Percentiles rank a stretch among this genome's conserved stretches.
phyloP scores from a whole-genome alignment of 352 stramenopile genomes.

The Globisporangium polare region DNA sequence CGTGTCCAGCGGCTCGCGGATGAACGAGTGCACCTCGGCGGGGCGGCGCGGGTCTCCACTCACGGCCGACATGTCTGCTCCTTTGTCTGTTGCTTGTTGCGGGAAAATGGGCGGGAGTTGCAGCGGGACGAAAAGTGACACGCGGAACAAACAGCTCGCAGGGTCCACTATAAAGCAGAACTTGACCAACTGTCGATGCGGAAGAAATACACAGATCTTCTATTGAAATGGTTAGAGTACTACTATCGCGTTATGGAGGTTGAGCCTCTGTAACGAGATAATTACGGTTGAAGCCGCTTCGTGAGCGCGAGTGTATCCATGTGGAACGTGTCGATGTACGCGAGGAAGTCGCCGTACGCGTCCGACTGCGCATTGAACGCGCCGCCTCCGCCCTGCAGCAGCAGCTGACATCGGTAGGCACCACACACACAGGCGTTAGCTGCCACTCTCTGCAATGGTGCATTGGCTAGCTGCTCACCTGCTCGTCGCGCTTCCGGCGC shows the following conservation, averaged over 20 bases:
- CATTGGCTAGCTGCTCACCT: slow-evolving; percentile 8
- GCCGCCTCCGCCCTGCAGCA: slow-evolving; percentile 9
- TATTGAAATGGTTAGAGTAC: too few relatives aligned
- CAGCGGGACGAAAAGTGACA: too few relatives aligned
- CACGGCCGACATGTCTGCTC: slow-evolving; percentile 14
- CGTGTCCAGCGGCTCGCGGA: slow-evolving; percentile 46
- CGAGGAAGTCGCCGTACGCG: slow-evolving; percentile 45
- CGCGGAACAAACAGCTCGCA: too few relatives aligned
- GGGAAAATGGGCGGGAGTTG: not conserved
- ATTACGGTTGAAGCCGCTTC: too few relatives aligned
- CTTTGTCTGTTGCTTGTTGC: not conserved
- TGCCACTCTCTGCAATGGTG: not conserved
- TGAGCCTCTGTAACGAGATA: too few relatives aligned
- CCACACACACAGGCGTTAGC: not conserved
- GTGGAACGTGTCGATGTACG: slow-evolving; percentile 71
- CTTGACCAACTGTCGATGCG: too few relatives aligned
- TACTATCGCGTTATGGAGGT: too few relatives aligned
- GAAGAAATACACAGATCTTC: too few relatives aligned
- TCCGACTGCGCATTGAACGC: slow-evolving; percentile 36
- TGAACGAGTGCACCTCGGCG: slow-evolving; percentile 65
- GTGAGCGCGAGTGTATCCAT: slow-evolving; percentile 40
- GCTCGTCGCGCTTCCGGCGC: slow-evolving; percentile 27
- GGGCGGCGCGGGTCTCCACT: slow-evolving; percentile 54
- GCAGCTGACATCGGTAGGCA: not conserved
- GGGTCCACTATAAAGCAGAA: too few relatives aligned